Evolutionary conservation across 2,329 filamentous ascomycete genomes (phyloP).

Genomic region (Aquanectria penicillioides): DNA sequence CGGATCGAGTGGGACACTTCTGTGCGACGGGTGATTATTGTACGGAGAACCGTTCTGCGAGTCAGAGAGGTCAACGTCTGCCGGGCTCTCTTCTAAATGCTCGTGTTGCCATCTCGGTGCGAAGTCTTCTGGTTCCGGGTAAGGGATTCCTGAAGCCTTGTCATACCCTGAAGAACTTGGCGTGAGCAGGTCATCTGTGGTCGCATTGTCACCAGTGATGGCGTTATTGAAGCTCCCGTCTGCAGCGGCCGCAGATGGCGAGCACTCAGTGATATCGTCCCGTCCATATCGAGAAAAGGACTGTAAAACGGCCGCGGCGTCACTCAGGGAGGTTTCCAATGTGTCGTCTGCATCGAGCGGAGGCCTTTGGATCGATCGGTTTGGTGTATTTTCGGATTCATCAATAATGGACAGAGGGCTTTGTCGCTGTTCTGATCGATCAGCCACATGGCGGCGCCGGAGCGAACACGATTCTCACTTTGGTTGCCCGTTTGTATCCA

Average conservation of each 20-base stretch:
- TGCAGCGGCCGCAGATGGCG: background rate
- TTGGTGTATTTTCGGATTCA: constrained; percentile 11
- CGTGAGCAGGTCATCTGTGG: background rate
- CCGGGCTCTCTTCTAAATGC: background rate
- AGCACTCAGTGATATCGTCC: background rate
- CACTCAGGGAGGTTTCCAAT: constrained; percentile 8
- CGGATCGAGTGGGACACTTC: background rate
- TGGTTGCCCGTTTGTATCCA: constrained; percentile 24
- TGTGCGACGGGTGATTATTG: background rate
- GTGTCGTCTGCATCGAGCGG: background rate
- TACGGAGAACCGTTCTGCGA: constrained; percentile 3
- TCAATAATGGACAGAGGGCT: constrained; percentile 15
- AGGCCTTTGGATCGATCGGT: background rate
- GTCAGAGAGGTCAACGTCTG: background rate
- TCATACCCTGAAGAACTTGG: background rate
- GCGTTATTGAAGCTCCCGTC: background rate
- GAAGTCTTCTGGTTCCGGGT: background rate
- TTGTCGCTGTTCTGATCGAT: background rate
- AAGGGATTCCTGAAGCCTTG: background rate
- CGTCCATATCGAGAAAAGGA: constrained; percentile 8
- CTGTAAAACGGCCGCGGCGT: constrained; percentile 17
- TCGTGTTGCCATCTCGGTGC: background rate
- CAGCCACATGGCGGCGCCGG: background rate
- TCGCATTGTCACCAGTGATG: background rate
- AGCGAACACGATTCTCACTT: background rate